Conservation (phyloP, 1,284 basidiomycete species). For the Rhodotorula mucilaginosa region DNA sequence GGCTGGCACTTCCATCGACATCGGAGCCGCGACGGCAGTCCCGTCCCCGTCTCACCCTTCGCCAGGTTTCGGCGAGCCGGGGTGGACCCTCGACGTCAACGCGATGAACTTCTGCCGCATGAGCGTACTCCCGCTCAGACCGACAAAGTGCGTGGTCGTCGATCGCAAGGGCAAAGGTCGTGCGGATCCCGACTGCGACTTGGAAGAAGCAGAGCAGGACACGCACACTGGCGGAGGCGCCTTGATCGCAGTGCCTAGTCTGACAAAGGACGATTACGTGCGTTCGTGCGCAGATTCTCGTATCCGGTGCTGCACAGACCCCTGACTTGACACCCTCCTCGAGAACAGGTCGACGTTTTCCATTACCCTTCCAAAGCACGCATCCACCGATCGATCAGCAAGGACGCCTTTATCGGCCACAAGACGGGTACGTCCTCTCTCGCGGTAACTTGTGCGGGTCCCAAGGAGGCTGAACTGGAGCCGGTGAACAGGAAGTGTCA, state of each 20-base stretch:
- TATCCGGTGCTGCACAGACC: neutral
- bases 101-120: slow-evolving; percentile 43
- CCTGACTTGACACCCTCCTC: neutral
- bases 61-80: neutral
- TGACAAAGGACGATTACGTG: slow-evolving; percentile 41
- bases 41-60: neutral
- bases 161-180: slow-evolving; percentile 9
- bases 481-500: slow-evolving; percentile 36
- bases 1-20: neutral
- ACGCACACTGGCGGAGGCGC: slow-evolving; percentile 6
- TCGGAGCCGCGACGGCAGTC: slow-evolving; percentile 1
- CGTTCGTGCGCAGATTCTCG: neutral
- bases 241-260: slow-evolving; percentile 38
- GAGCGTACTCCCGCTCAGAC: slow-evolving; percentile 18
- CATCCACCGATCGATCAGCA: slow-evolving; percentile 39
- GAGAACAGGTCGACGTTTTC: slow-evolving; percentile 42
- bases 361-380: slow-evolving; percentile 36
- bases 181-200: too few species aligned
- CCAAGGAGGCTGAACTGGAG: neutral
- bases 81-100: slow-evolving; percentile 38
- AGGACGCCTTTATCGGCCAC: slow-evolving; percentile 21
- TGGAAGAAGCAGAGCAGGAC: neutral
- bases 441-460: too few species aligned
- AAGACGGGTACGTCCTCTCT: slow-evolving; percentile 37
- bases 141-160: neutral